These are phyloP conservation scores for Penicillium soppii DNA, from an alignment of 495 filamentous ascomycete genomes.

Conservation along the genomic window DNA sequence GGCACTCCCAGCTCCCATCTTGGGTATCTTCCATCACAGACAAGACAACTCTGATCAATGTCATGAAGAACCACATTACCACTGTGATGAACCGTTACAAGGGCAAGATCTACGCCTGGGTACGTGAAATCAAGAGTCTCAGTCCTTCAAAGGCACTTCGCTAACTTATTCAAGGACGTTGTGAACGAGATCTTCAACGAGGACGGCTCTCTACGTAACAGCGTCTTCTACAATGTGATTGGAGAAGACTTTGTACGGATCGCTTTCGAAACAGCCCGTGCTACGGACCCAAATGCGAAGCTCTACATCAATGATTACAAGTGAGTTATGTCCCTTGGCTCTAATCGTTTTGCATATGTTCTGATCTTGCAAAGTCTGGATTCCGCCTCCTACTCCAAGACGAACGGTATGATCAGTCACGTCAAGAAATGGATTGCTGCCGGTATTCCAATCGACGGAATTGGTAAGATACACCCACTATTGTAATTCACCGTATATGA, in stretches of 20 bases:
- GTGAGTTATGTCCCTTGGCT: conserved; percentile 13
- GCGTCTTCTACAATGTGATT: conserved; percentile 55
- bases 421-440: conserved; percentile 65
- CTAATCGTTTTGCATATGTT: neutral
- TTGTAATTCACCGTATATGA: neutral
- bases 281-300: conserved; percentile 57
- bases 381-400: conserved; percentile 51
- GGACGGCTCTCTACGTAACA: conserved; percentile 58
- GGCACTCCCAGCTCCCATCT: conserved; percentile 53
- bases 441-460: conserved; percentile 73
- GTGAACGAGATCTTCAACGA: conserved; percentile 72
- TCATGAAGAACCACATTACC: conserved; percentile 35
- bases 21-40: conserved; percentile 49
- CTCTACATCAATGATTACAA: conserved; percentile 65
- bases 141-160: neutral
- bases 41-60: conserved; percentile 38
- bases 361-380: conserved; percentile 30
- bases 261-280: conserved; percentile 55
- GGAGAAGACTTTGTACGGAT: conserved; percentile 58
- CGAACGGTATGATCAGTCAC: conserved; percentile 58
- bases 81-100: conserved; percentile 29
- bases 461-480: conserved; percentile 37
- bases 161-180: conserved; percentile 53
- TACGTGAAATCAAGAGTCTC: conserved; percentile 10
- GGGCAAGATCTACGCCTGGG: conserved; percentile 52